These are phyloP conservation scores for Lippia alba DNA, from an alignment of 305 asterid genomes.

Conservation along the genomic window DNA sequence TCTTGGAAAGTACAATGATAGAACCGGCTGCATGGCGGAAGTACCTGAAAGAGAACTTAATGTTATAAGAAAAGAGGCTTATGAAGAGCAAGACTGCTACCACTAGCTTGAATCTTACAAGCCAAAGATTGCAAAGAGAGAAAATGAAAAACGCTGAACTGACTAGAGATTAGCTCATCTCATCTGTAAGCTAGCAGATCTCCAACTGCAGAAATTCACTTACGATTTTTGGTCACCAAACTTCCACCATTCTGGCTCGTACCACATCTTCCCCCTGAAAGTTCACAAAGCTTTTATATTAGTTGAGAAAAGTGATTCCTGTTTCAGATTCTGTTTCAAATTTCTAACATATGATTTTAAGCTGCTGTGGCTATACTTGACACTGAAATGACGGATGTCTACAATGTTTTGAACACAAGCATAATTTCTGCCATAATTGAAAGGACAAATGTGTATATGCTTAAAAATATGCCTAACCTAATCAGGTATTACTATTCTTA, in stretches of 20 bases:
- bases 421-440: not conserved
- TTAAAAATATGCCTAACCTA: conserved; percentile 13
- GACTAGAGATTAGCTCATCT: conserved; percentile 10
- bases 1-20: conserved; percentile 58
- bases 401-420: not conserved
- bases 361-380: not conserved
- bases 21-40: conserved; percentile 82
- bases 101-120: not conserved
- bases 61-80: not conserved
- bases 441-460: conserved; percentile 13
- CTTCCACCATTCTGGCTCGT: conserved; percentile 99
- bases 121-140: not conserved
- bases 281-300: conserved; percentile 23
- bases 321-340: not conserved
- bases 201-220: conserved; percentile 37
- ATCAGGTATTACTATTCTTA: not conserved
- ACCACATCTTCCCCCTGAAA: conserved; percentile 92
- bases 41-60: conserved; percentile 57
- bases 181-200: conserved; percentile 8
- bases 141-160: not conserved
- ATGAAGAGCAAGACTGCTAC: conserved; percentile 1
- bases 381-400: not conserved
- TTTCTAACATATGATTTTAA: conserved; percentile 7
- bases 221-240: conserved; percentile 95
- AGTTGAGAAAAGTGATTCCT: conserved; percentile 19